Conservation (phyloP, 805 yeast species). For the Ogataea allantospora region DNA sequence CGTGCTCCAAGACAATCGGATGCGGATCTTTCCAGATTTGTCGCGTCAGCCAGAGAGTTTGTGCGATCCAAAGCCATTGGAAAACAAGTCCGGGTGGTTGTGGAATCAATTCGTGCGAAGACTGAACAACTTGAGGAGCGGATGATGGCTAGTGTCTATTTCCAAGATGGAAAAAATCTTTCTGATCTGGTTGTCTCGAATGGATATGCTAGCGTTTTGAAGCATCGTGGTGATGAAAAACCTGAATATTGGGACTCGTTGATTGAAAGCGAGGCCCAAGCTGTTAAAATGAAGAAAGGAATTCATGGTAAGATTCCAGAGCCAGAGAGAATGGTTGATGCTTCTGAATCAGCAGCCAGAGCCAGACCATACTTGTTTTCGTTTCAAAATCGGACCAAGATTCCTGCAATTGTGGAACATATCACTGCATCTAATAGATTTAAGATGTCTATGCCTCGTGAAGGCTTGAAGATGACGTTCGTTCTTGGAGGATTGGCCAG, state of each 20-base stretch:
- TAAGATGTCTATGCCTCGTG: constrained; percentile 65
- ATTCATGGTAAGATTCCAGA: constrained; percentile 59
- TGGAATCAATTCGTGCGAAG: constrained; percentile 65
- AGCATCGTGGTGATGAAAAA: constrained; percentile 70
- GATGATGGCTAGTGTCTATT: constrained; percentile 57
- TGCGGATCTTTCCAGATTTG: constrained; percentile 52
- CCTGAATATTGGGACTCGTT: constrained; percentile 77
- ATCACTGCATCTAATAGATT: constrained; percentile 68
- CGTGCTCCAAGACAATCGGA: constrained; percentile 73
- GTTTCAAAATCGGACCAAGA: constrained; percentile 60
- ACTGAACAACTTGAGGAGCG: constrained; percentile 63
- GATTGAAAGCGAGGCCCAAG: constrained; percentile 64
- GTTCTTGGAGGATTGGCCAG: constrained; percentile 72
- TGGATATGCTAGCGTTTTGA: constrained; percentile 77
- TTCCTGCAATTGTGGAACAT: constrained; percentile 70
- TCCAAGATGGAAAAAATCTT: constrained; percentile 53
- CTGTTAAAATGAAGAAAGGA: constrained; percentile 58
- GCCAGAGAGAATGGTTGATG: constrained; percentile 67
- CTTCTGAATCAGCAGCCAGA: constrained; percentile 68
- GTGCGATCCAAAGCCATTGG: constrained; percentile 70
- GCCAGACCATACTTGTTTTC: constrained; percentile 74
- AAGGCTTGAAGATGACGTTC: constrained; percentile 64
- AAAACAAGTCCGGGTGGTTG: constrained; percentile 55
- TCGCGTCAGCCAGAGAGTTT: constrained; percentile 69
- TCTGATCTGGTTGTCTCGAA: constrained; percentile 56